These are phyloP conservation scores for Lodderomyces pseudojiufengensis DNA, from an alignment of 1,139 yeast genomes.

Conservation along the genomic window DNA sequence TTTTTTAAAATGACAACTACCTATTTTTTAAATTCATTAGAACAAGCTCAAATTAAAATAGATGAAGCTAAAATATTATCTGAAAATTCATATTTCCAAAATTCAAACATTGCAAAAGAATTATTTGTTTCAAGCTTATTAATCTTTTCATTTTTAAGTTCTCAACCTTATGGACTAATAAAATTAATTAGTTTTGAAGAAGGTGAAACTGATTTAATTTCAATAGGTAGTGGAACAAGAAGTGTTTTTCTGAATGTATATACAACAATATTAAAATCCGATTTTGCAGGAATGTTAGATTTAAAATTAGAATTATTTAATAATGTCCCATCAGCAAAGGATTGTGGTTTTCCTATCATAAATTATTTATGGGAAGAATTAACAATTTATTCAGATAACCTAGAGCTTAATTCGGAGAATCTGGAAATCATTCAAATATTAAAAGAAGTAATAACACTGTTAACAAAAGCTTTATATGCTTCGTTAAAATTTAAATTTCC, in stretches of 20 bases:
- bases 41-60: conserved; percentile 8
- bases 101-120: conserved; percentile 19
- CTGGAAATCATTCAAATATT: no score
- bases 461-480: no score
- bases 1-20: conserved; percentile 17
- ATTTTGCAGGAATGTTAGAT: conserved; percentile 16
- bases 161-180: conserved; percentile 29
- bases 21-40: conserved; percentile 21
- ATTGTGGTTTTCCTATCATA: conserved; percentile 17
- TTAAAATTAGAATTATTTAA: conserved; percentile 8
- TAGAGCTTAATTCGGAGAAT: no score
- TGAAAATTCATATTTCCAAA: neutral
- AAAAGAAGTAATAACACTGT: no score
- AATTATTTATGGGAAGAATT: conserved; percentile 11
- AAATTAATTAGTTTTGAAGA: conserved; percentile 25
- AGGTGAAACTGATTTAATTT: conserved; percentile 19
- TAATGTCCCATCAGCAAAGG: conserved; percentile 9
- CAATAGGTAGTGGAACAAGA: conserved; percentile 20
- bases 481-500: no score
- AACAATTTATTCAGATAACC: no score
- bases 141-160: conserved; percentile 25
- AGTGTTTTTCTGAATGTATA: conserved; percentile 14
- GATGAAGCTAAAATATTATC: neutral
- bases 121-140: conserved; percentile 22
- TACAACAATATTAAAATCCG: conserved; percentile 15